Evolutionary conservation across 768 basidiomycete genomes (phyloP), one percentile per base, ranked within the genome.

Genomic region (Hirschioporus abietinus): DNA sequence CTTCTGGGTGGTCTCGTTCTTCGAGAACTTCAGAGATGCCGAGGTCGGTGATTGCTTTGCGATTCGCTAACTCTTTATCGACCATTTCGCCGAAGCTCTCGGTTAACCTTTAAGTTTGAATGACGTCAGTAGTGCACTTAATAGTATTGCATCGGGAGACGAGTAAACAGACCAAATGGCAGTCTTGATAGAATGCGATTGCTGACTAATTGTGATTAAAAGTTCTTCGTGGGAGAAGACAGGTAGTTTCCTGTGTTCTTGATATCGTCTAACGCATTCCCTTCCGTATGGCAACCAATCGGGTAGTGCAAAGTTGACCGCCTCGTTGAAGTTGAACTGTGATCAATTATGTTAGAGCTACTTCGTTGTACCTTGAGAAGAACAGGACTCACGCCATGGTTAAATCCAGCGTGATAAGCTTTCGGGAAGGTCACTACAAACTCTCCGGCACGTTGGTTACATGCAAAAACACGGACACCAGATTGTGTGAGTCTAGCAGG

Each of bases 151-250:
- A 30, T 65, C 24, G 62, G 61, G 52, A 64, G 69, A 69, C n/a
- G 26, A 58, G 65, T 59, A 36, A 25, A 65, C 88, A 69, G 75
- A 96, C 96, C 97, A 99, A 72, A 92, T 81, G 1, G 96, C 93
- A 36, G 95, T 96, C 75, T 92, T 90, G 73, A 97, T 96, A 20
- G 90, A 90, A 65, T 90, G 86, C 2, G 95, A 95, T 76, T 96
- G 93, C 72, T 94, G 89, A n/a, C 93, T 95, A 74, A 99, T 96
- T n/a, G 96, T 96, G 74, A 98, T 86, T 70, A 99, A 84, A 26
- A 99, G 84, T 78, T 99, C 97, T 72, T 99, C 95, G 76, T 99
- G 97, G 35, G 95, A 98, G 78, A 99, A 99, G 4, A 99, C 97
- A 5, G 97, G 97, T 57, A 92, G 82, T 76, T 99, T 99, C 76